A percentile compares a stretch with the other conserved stretches of the same genome.
Conservation (phyloP, 2,329 filamentous ascomycete genomes). For the Beauveria medogensis region DNA sequence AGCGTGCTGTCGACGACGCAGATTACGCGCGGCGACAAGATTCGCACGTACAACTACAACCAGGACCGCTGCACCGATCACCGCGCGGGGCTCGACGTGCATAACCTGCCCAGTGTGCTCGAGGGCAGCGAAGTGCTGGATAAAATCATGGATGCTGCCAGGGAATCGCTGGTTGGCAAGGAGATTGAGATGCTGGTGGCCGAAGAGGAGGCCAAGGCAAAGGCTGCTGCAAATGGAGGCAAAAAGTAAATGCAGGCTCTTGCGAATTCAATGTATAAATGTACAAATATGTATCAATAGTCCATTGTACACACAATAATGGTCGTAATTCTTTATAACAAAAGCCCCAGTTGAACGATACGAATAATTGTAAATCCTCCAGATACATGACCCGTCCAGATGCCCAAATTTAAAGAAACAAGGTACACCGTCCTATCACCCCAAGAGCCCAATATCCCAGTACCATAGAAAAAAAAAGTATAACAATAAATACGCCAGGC, state of each 20-base stretch:
- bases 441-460: neutral
- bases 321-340: neutral
- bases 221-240: neutral
- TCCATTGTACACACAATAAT: neutral
- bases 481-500: neutral
- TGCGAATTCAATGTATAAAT: too few relatives aligned
- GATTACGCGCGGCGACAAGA: slow-evolving; percentile 87
- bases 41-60: slow-evolving; percentile 79
- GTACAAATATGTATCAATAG: too few relatives aligned
- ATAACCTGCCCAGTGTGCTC: slow-evolving; percentile 75
- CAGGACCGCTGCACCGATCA: slow-evolving; percentile 82
- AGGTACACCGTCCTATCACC: neutral
- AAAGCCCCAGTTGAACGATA: neutral
- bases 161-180: slow-evolving; percentile 63
- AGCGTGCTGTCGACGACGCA: slow-evolving; percentile 71
- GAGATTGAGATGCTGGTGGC: slow-evolving; percentile 68
- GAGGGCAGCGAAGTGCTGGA: slow-evolving; percentile 64
- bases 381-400: neutral
- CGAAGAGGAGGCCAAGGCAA: slow-evolving; percentile 41
- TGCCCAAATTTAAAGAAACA: neutral
- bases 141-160: slow-evolving; percentile 69
- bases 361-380: neutral
- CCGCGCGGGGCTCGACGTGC: slow-evolving; percentile 68
- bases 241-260: too few relatives aligned
- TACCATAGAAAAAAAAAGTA: neutral